Conservation (phyloP, 192 early-diverging fungal genomes). For the Mortierella antarctica region DNA sequence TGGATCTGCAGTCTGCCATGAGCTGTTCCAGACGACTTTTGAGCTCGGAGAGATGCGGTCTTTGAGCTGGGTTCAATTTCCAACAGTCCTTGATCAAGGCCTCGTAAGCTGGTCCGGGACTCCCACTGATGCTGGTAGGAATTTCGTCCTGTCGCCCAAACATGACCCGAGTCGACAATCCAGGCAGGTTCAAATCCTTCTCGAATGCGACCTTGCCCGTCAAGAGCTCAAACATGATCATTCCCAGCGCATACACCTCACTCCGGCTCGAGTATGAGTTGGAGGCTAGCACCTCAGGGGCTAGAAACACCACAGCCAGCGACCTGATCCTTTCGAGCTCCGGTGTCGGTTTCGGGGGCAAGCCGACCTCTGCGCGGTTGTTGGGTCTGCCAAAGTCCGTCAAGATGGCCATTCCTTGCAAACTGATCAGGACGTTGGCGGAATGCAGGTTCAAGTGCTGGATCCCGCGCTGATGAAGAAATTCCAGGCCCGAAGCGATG, state of each 20-base stretch:
- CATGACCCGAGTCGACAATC: slow-evolving; percentile 40
- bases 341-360: slow-evolving; percentile 37
- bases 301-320: slow-evolving; percentile 32
- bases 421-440: slow-evolving; percentile 34
- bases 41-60: slow-evolving; percentile 41
- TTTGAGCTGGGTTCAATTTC: slow-evolving; percentile 30
- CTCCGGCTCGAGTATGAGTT: slow-evolving; percentile 37
- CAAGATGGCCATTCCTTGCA: slow-evolving; percentile 33
- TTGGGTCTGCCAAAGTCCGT: slow-evolving; percentile 40
- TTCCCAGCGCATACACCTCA: slow-evolving; percentile 47
- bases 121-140: slow-evolving; percentile 20
- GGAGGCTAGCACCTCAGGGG: slow-evolving; percentile 41
- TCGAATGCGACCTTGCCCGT: slow-evolving; percentile 45
- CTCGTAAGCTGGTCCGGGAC: slow-evolving; percentile 41
- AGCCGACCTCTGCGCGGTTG: slow-evolving; percentile 32
- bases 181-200: slow-evolving; percentile 29
- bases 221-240: slow-evolving; percentile 49
- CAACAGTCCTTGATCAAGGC: slow-evolving; percentile 44
- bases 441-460: slow-evolving; percentile 44
- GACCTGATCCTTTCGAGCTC: slow-evolving; percentile 33
- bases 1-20: slow-evolving; percentile 26
- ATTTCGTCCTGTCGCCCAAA: slow-evolving; percentile 48
- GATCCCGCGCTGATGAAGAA: slow-evolving; percentile 35
- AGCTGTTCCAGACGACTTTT: slow-evolving; percentile 39
- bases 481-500: slow-evolving; percentile 38